Percentiles rank a stretch among this genome's conserved stretches.
These are phyloP conservation scores for Colletotrichum sp. DNA, from an alignment of 2,329 filamentous ascomycete species.

Conservation along the genomic window DNA sequence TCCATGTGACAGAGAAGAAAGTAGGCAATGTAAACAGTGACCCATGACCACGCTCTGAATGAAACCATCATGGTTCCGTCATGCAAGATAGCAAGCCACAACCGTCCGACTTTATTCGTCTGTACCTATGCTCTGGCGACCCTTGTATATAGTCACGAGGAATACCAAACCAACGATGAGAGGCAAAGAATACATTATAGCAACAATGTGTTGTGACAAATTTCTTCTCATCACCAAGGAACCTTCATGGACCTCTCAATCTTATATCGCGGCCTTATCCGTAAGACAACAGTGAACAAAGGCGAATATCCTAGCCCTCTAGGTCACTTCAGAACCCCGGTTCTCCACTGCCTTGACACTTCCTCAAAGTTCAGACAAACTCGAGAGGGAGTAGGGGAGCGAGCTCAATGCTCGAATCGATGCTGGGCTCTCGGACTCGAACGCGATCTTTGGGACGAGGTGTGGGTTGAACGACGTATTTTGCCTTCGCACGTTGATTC, in stretches of 20 bases:
- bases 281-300: not conserved
- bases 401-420: not conserved
- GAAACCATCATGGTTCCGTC: too few relatives aligned
- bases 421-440: not conserved
- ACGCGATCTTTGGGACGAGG: not conserved
- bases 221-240: not conserved
- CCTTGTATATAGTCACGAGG: not conserved
- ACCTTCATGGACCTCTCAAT: not conserved
- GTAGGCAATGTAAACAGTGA: not conserved
- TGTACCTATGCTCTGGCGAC: not conserved
- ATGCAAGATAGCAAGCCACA: too few relatives aligned
- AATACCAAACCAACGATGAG: not conserved
- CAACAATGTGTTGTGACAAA: not conserved
- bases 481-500: fast-evolving
- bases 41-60: not conserved
- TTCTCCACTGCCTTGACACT: not conserved
- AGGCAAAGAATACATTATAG: not conserved
- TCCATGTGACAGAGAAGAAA: not conserved
- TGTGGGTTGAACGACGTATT: not conserved
- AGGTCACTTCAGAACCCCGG: not conserved
- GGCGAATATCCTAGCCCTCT: too few relatives aligned
- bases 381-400: not conserved
- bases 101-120: not conserved
- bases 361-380: not conserved
- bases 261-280: not conserved